These are phyloP conservation scores for Erythrophleum fordii DNA, from an alignment of 306 rosid genomes.

Conservation along the genomic window DNA sequence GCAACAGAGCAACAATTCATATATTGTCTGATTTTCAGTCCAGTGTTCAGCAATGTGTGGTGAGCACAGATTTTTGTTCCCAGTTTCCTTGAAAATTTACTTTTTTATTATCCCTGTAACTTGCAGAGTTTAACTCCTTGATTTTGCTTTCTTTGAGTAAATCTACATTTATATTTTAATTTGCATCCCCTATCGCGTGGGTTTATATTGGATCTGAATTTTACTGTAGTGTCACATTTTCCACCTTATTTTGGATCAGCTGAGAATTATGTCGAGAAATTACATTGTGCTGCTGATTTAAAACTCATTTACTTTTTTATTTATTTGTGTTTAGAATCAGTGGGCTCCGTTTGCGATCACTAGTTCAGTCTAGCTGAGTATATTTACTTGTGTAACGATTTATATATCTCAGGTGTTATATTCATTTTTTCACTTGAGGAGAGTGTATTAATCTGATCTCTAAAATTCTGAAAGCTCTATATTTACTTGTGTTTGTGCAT, in stretches of 20 bases:
- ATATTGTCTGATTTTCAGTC: conserved; percentile 70
- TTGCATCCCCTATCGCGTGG: background rate
- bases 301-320: background rate
- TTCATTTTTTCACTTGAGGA: background rate
- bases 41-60: conserved; percentile 89
- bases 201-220: conserved; percentile 28
- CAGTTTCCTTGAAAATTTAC: background rate
- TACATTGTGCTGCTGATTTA: background rate
- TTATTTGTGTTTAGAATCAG: background rate
- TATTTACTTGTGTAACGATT: background rate
- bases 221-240: background rate
- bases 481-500: background rate
- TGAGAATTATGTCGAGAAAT: background rate
- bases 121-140: background rate
- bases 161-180: background rate
- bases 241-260: background rate
- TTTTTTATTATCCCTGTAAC: background rate
- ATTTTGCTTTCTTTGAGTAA: background rate
- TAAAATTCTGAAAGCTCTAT: background rate
- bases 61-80: conserved; percentile 29
- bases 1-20: conserved; percentile 46
- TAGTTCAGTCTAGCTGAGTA: background rate
- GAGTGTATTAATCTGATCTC: background rate
- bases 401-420: background rate
- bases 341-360: background rate